Evolutionary conservation across 2,329 filamentous ascomycete genomes (phyloP), one percentile per base, ranked within the genome.

Genomic region (Fusarium pseudograminearum): DNA sequence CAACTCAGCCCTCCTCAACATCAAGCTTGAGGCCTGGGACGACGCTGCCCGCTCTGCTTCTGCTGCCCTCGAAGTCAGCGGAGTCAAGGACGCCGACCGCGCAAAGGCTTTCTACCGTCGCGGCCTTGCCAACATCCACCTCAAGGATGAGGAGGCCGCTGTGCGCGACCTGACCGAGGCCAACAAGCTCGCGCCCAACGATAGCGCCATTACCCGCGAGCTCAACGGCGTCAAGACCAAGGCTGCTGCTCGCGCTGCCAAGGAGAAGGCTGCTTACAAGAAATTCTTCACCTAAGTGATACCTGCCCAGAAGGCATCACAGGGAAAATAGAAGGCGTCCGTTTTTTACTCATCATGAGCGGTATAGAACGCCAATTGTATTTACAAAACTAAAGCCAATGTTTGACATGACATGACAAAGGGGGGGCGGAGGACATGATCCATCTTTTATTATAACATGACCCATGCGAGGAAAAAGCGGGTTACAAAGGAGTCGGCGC

Each of bases 181-280:
- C 0, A 88, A 90, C 80, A 88, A 87, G 75, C 83, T 97, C 55
- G 89, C 86, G 2, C 94, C 95, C 2, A 85, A 84, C 20, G 95
- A 98, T 79, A 88, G 86, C 1, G 92, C 88, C 47, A 89, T 98
- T 70, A 80, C 84, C 65, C 91, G 89, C 74, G 94, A 98, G 82
- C 85, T 97, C 57, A 86, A 87, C 20, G 82, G 85, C n/a, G 89
- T 96, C 54, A 97, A 94, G 87, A 91, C 91, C 83, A 89, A 86
- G 74, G 87, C 91, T 28, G 86, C 89, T 14, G 92, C 91, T 61
- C 87, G 91, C 66, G 86, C 89, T 67, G 91, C 92, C 78, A 97
- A 94, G 88, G 93, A 98, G 85, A 97, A 94, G 87, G 93, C 92
- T 73, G 91, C 91, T 8, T 97, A 95, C 79, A 92, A 91, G 83